These are phyloP conservation scores for Arxiozyma slooffiae DNA, from an alignment of 1,139 yeast genomes.

Conservation along the genomic window DNA sequence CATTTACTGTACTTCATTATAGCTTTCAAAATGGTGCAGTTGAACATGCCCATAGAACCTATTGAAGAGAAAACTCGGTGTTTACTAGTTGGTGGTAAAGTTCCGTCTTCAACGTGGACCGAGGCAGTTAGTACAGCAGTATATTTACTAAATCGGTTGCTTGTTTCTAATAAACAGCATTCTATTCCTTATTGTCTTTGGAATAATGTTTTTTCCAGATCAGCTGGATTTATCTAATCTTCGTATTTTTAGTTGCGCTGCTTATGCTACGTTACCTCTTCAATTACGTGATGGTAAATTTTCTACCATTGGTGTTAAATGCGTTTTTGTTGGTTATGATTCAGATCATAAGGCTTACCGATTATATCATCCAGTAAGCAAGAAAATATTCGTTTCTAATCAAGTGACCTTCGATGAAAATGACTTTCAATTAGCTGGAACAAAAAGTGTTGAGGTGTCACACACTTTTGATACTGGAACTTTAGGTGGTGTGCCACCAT, in stretches of 20 bases:
- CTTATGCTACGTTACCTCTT: constrained; percentile 5
- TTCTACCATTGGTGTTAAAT: not conserved
- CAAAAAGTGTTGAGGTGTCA: not conserved
- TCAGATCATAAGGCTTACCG: constrained; percentile 4
- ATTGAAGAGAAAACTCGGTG: constrained; percentile 2
- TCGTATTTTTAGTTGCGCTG: constrained; percentile 7
- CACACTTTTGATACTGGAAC: constrained; percentile 4
- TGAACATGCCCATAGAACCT: constrained; percentile 6
- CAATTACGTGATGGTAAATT: constrained; percentile 7
- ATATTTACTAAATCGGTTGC: constrained; percentile 6
- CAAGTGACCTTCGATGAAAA: constrained; percentile 7
- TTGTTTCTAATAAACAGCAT: not conserved
- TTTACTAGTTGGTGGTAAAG: constrained; percentile 3
- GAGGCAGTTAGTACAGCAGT: constrained; percentile 7
- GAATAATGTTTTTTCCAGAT: not conserved
- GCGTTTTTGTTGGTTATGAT: constrained; percentile 7
- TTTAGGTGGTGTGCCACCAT: not conserved
- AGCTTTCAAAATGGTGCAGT: constrained; percentile 10
- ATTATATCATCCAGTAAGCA: constrained; percentile 1
- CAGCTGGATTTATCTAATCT: constrained; percentile 1
- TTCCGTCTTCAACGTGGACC: constrained; percentile 8
- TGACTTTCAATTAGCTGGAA: constrained; percentile 3
- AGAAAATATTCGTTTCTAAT: constrained; percentile 2
- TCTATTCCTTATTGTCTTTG: constrained; percentile 3
- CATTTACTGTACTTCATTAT: constrained; percentile 6